These are phyloP conservation scores for Gigaspora rosea DNA, from an alignment of 192 early-diverging fungal species.

Conservation along the genomic window DNA sequence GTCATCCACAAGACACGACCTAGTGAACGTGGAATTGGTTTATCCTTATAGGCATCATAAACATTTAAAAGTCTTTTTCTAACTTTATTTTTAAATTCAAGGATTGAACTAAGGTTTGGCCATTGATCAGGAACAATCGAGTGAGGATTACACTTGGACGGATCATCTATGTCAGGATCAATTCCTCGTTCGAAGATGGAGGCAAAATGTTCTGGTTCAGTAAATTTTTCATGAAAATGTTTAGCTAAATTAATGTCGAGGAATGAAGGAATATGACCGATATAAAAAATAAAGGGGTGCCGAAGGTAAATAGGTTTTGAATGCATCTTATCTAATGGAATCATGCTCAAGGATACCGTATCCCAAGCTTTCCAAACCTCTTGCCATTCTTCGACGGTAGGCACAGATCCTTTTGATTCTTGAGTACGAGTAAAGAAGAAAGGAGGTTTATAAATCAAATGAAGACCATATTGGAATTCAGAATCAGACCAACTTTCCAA, in stretches of 20 bases:
- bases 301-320: constrained; percentile 80
- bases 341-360: constrained; percentile 62
- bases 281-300: constrained; percentile 89
- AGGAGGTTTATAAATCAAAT: constrained; percentile 56
- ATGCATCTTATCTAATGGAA: constrained; percentile 54
- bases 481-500: constrained; percentile 56
- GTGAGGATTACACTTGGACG: constrained; percentile 74
- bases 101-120: constrained; percentile 69
- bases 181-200: constrained; percentile 94
- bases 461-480: constrained; percentile 57
- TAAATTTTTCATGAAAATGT: constrained; percentile 48
- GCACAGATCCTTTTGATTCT: constrained; percentile 41
- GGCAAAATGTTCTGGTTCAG: constrained; percentile 64
- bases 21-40: constrained; percentile 38
- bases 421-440: constrained; percentile 43
- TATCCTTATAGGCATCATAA: constrained; percentile 39
- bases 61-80: constrained; percentile 54
- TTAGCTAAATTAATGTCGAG: constrained; percentile 63
- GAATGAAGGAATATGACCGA: constrained; percentile 81
- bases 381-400: constrained; percentile 71
- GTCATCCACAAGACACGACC: constrained; percentile 79
- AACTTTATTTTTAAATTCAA: constrained; percentile 68
- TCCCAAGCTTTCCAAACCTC: constrained; percentile 87
- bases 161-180: constrained; percentile 83
- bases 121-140: constrained; percentile 67